Evolutionary conservation across 2,329 filamentous ascomycete species (phyloP).

Genomic region (Neocucurbitaria cava): DNA sequence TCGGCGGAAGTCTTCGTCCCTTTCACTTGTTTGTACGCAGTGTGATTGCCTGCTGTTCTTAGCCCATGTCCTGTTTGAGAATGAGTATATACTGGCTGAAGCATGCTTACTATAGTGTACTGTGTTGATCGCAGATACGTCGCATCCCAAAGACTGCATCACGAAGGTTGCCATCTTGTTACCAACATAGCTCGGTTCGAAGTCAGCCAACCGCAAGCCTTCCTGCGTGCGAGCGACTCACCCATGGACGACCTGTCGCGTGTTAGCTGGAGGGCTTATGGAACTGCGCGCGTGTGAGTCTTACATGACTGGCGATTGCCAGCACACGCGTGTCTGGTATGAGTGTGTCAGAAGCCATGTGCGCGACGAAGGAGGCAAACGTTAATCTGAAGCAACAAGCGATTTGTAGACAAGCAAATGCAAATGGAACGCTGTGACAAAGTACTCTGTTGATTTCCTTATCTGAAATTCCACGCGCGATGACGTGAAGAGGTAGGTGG

Average conservation of each 20-base stretch:
- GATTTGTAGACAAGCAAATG: not conserved
- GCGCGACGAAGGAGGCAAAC: conserved; percentile 12
- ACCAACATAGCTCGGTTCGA: conserved; percentile 78
- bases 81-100: not conserved
- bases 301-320: conserved; percentile 94
- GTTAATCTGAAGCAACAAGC: not conserved
- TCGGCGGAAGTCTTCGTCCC: conserved; percentile 81
- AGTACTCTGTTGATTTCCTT: conserved; percentile 41
- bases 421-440: conserved; percentile 13
- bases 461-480: conserved; percentile 43
- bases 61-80: conserved; percentile 3
- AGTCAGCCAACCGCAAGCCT: conserved; percentile 25
- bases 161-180: conserved; percentile 97
- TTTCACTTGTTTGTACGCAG: conserved; percentile 87
- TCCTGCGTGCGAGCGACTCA: conserved; percentile 54
- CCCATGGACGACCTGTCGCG: conserved; percentile 72
- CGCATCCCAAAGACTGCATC: conserved; percentile 91
- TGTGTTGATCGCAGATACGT: conserved; percentile 92
- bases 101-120: conserved; percentile 86
- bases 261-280: conserved; percentile 31
- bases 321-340: conserved; percentile 74
- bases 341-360: conserved; percentile 47
- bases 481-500: conserved; percentile 43
- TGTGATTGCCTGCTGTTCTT: conserved; percentile 78
- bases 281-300: conserved; percentile 44